Percentiles rank a stretch among this genome's conserved stretches.
Evolutionary conservation across 768 basidiomycete genomes (phyloP).

Genomic region (Paxillus rubicundulus): DNA sequence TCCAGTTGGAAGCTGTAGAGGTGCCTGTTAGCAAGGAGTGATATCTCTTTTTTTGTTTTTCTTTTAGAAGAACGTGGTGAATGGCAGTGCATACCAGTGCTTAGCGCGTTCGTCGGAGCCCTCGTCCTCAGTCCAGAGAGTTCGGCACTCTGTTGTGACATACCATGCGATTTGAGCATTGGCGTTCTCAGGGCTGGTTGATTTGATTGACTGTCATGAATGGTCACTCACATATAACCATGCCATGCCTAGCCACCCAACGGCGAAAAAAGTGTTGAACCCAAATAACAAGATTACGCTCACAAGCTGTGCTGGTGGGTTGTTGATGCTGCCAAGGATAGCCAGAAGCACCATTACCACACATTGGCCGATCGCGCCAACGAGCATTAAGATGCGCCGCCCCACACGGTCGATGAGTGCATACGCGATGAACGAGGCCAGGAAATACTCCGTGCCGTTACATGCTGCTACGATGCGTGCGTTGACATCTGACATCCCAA

Average conservation of each 20-base stretch:
- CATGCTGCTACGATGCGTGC: too few species aligned
- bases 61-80: background rate
- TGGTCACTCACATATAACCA: constrained; percentile 27
- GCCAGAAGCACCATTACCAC: constrained; percentile 31
- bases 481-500: background rate
- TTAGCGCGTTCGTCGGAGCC: constrained; percentile 30
- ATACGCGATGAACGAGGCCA: constrained; percentile 48
- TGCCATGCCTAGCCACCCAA: constrained; percentile 38
- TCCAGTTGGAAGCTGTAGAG: constrained; percentile 10
- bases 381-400: constrained; percentile 44
- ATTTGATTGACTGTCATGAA: background rate
- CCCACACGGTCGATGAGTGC: constrained; percentile 49
- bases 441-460: constrained; percentile 29
- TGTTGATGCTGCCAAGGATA: constrained; percentile 20
- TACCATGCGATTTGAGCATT: background rate
- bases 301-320: constrained; percentile 20
- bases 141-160: constrained; percentile 25
- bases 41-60: background rate
- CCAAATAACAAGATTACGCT: constrained; percentile 29
- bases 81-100: constrained; percentile 15
- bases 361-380: constrained; percentile 39
- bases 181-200: background rate
- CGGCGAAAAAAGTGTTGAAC: constrained; percentile 38
- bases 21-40: background rate
- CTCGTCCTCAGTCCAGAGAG: constrained; percentile 28